Base-by-base conservation (phyloP, 805 yeast genomes). In the Nakazawaea anatomiae region DNA sequence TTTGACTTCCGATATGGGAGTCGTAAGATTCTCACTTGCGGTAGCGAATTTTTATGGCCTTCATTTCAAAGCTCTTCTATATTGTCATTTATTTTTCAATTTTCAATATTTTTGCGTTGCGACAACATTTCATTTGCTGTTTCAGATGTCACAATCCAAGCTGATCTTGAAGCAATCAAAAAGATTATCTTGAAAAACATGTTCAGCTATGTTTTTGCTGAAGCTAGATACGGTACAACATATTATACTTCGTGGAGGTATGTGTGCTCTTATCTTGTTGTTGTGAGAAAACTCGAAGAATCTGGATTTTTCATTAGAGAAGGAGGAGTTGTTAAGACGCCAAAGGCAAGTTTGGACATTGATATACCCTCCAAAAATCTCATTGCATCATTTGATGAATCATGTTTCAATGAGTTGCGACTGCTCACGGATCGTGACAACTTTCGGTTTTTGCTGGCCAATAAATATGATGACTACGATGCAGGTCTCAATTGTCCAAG, bases 181-280 rank as follows among this genome's bases (percentile, higher is more conserved):
- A 45, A 45, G 14, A 35, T 50, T 1, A 28, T 52, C n/a, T 58
- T 69, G 44, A 60, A 60, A 6, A 74, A 73, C 50, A 71, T 75
- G 73, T 71, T 68, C 39, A 58, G 63, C 14, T 77, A 76, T 56
- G 65, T 57, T 54, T 46, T 18, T 46, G 18, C 42, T 8, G 34
- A 27, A 11, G 30, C 49, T 6, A 46, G 28, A 31, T 46, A 7
- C 30, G 43, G 39, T 2, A 39, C 7, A 7, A 18, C 43, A 10
- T 40, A 46, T 27, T 46, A 46, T 14, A 39, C 44, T 4, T 36
- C 49, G 18, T 46, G 49, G 49, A 46, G 49, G 32, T 29, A 5
- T 30, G 44, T 39, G n/a, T 36, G 27, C 9, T 31, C 25, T 6
- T 4, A 9, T 6, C 6, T 29, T 34, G 8, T 6, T 14, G 14